These are phyloP conservation scores for Coccinonectria pachysandricola DNA, from an alignment of 2,329 filamentous ascomycete species.

Conservation along the genomic window DNA sequence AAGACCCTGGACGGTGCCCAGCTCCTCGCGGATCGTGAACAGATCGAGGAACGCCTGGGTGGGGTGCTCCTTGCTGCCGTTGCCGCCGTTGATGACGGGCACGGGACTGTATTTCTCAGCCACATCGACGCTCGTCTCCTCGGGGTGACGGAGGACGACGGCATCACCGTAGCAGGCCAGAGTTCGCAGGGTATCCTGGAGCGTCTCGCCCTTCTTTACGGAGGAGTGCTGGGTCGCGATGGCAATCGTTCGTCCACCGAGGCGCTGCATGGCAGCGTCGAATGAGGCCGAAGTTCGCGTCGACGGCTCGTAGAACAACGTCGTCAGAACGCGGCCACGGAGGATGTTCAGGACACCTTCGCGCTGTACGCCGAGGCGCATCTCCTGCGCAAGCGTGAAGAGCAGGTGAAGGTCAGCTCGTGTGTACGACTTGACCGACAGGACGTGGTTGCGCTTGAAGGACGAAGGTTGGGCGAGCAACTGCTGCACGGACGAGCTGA, in stretches of 20 bases:
- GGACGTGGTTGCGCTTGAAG: slow-evolving; percentile 82
- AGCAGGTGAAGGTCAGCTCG: slow-evolving; percentile 82
- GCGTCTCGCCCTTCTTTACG: slow-evolving; percentile 85
- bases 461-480: slow-evolving; percentile 65
- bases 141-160: slow-evolving; percentile 88
- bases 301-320: slow-evolving; percentile 95
- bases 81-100: slow-evolving; percentile 93
- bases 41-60: slow-evolving; percentile 96
- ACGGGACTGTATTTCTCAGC: slow-evolving; percentile 82
- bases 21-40: slow-evolving; percentile 95
- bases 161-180: slow-evolving; percentile 91
- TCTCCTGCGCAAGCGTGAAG: slow-evolving; percentile 95
- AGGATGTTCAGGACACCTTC: slow-evolving; percentile 83
- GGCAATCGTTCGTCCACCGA: slow-evolving; percentile 76
- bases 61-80: slow-evolving; percentile 90
- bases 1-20: slow-evolving; percentile 88
- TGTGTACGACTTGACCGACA: slow-evolving; percentile 85
- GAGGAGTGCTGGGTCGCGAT: slow-evolving; percentile 79
- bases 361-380: slow-evolving; percentile 88
- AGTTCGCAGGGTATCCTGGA: slow-evolving; percentile 89
- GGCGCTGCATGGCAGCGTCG: slow-evolving; percentile 95
- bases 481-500: slow-evolving; percentile 54
- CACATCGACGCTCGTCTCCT: slow-evolving; percentile 67
- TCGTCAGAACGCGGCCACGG: slow-evolving; percentile 76
- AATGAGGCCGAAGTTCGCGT: slow-evolving; percentile 94